Evolutionary conservation across 129 eudicot species (phyloP).

Genomic region (Artemisia tridentata): DNA sequence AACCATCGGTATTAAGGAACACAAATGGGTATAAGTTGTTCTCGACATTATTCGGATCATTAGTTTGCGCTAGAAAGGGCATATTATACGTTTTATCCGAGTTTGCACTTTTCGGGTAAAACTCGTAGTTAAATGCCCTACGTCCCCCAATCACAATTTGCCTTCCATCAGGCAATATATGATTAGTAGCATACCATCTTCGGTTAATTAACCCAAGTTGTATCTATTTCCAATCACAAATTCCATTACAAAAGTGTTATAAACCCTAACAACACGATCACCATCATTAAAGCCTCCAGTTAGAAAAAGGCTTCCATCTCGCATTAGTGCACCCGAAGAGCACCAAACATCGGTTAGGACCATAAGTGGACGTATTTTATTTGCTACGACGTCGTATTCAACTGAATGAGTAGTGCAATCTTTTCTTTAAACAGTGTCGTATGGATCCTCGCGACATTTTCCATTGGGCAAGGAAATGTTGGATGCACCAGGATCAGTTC

Average conservation of each 20-base stretch:
- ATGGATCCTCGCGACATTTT: constrained; percentile 49
- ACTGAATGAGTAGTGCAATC: constrained; percentile 87
- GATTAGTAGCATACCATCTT: too few species aligned
- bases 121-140: constrained; percentile 56
- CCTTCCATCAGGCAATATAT: too few species aligned
- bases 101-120: constrained; percentile 45
- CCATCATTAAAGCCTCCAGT: too few species aligned
- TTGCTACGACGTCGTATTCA: constrained; percentile 53
- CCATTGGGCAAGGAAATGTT: constrained; percentile 60
- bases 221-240: too few species aligned
- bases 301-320: too few species aligned
- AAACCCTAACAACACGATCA: too few species aligned
- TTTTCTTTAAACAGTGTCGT: constrained; percentile 26
- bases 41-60: constrained; percentile 40
- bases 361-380: constrained; percentile 62
- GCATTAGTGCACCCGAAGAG: constrained; percentile 67
- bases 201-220: too few species aligned
- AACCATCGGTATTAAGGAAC: too few species aligned
- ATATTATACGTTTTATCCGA: constrained; percentile 26
- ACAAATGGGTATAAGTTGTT: constrained; percentile 40
- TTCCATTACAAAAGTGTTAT: too few species aligned
- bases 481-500: constrained; percentile 78
- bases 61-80: constrained; percentile 49
- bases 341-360: constrained; percentile 78
- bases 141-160: constrained; percentile 19